Evolutionary conservation across 2,329 filamentous ascomycete genomes (phyloP), one percentile per base, ranked within the genome.

Genomic region (Magnaporthiopsis poae): DNA sequence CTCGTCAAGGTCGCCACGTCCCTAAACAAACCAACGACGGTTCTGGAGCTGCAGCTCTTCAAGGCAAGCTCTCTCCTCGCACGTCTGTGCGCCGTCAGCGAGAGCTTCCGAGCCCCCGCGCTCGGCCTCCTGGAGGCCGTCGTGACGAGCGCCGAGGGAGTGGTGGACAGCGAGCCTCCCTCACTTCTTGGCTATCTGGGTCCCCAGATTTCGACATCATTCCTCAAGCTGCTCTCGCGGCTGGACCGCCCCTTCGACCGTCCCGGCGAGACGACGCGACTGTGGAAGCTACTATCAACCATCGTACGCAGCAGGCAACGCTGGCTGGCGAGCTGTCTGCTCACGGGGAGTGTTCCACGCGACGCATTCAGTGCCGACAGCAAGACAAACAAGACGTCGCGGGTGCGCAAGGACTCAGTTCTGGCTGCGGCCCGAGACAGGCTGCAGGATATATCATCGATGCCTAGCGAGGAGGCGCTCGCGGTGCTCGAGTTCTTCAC

Each of bases 151-250:
- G 88, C 90, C 31, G 86, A 88, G 31, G 86, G 86, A 68, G 79
- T 82, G 21, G 79, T 84, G 12, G 67, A 68, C 36, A 83, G 82
- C n/a, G 92, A 97, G 71, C 92, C 93, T 0, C 91, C 92, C n/a
- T 97, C 94, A 8, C 82, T 99, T n/a, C 85, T 99, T 29, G 93
- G 93, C 39, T 92, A 96, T 73, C 81, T 99, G 8, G 92, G 92
- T 1, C 84, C 91, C 12, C 87, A 91, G 66, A 88, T 91, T 11
- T 91, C 93, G 13, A 92, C 91, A 71, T 89, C 90, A 59, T 96
- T 99, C 74, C 81, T 99, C 31, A 86, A 89, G 68, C 81, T 95
- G 7, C 79, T 98, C 8, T 88, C 90, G 5, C 85, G 87, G 68
- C 82, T 97, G 33, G 91, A 94, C 70, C 87, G 86, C 70, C 92